phyloP scores from a whole-genome alignment of 1,284 basidiomycete species.

The Singerocomus inundabilis region DNA sequence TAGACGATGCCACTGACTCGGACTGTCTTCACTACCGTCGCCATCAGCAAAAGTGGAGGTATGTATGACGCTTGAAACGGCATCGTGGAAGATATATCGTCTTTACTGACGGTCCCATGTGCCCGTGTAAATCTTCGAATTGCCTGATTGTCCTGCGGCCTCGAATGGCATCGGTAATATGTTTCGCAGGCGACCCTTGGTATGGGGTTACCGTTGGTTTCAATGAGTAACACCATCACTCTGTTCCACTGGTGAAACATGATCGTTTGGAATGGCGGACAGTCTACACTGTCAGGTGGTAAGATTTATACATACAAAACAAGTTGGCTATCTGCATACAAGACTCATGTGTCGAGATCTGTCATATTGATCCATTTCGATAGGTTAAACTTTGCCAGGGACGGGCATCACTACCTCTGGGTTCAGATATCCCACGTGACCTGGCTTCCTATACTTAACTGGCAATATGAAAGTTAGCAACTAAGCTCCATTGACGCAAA shows the following conservation, averaged over 20 bases:
- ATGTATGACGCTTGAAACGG: too few relatives aligned
- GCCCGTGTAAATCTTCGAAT: too few relatives aligned
- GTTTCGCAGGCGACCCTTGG: not conserved
- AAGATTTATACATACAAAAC: not conserved
- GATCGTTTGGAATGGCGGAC: not conserved
- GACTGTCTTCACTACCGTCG: too few relatives aligned
- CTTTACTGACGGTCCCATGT: too few relatives aligned
- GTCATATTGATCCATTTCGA: too few relatives aligned
- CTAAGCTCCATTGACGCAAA: not conserved
- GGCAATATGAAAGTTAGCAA: not conserved
- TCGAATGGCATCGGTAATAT: not conserved
- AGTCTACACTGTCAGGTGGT: not conserved
- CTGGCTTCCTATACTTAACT: not conserved
- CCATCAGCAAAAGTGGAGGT: too few relatives aligned
- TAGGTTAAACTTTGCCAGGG: not conserved
- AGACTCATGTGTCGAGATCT: too few relatives aligned
- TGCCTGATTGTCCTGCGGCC: not conserved
- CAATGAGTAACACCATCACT: not conserved
- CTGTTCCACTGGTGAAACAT: not conserved
- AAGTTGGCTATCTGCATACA: not conserved
- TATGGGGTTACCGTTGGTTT: not conserved
- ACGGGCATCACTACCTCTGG: not conserved
- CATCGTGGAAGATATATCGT: too few relatives aligned
- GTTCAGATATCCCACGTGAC: not conserved
- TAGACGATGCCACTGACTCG: too few relatives aligned